phyloP scores from a whole-genome alignment of 2,329 filamentous ascomycete species.

The Pestalotiopsis sp. region DNA sequence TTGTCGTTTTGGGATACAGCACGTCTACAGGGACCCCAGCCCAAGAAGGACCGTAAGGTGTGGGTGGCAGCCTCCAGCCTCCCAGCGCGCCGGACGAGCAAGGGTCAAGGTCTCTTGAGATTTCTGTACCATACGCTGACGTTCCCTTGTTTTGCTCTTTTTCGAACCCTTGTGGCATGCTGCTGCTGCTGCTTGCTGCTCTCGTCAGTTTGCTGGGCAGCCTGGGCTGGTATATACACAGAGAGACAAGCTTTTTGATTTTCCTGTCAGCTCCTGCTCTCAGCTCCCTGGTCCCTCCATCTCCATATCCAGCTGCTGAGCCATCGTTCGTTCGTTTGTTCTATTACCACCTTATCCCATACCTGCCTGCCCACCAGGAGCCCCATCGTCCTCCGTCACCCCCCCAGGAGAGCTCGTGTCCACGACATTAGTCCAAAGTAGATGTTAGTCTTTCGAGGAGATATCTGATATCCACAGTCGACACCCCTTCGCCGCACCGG shows the following conservation, averaged over 20 bases:
- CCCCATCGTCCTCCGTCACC: background rate
- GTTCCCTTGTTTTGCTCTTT: background rate
- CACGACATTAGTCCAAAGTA: background rate
- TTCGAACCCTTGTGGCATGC: background rate
- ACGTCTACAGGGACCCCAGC: no score
- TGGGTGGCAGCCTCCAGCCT: constrained; percentile 3
- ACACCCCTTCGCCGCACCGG: background rate
- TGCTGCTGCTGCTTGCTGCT: background rate
- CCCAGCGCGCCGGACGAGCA: constrained; percentile 1
- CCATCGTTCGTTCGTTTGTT: no score
- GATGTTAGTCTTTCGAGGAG: background rate
- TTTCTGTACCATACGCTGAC: background rate
- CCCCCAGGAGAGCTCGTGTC: background rate
- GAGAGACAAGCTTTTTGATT: background rate
- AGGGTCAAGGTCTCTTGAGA: background rate
- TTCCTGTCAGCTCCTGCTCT: background rate
- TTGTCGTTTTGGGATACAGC: background rate
- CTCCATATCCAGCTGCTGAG: background rate
- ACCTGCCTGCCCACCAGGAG: background rate
- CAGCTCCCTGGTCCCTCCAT: background rate
- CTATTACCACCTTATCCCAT: background rate
- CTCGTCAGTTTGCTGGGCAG: no score
- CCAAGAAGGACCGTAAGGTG: no score
- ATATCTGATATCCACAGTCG: background rate
- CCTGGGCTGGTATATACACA: background rate